Conservation (phyloP, 2,329 filamentous ascomycete species). For the Pestalotiopsis sp. region DNA sequence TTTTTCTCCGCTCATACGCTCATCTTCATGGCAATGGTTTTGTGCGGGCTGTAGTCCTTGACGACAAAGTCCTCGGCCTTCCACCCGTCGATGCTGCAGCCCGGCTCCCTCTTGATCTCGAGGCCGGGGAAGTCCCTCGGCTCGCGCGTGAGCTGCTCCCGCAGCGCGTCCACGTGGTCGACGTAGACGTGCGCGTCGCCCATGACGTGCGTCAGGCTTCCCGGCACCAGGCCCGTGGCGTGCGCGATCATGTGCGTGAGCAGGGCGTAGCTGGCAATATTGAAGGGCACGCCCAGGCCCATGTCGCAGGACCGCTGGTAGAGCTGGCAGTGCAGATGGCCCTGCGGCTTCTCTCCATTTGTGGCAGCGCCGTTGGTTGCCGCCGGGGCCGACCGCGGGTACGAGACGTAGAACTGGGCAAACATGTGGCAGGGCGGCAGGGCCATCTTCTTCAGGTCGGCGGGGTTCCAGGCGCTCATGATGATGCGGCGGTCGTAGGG, state of each 20-base stretch:
- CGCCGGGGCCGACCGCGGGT: conserved; percentile 38
- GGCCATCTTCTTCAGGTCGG: conserved; percentile 72
- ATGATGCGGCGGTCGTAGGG: conserved; percentile 92
- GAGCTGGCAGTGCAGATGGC: conserved; percentile 80
- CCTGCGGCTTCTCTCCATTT: conserved; percentile 43
- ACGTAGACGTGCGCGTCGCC: conserved; percentile 96
- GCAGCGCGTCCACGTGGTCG: conserved; percentile 87
- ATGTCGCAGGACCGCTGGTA: conserved; percentile 97
- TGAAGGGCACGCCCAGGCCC: conserved; percentile 96
- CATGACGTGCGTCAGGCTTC: conserved; percentile 91
- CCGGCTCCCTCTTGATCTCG: conserved; percentile 66
- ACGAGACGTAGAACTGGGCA: conserved; percentile 77
- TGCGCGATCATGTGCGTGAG: conserved; percentile 94
- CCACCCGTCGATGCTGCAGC: conserved; percentile 87
- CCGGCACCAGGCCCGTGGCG: conserved; percentile 80
- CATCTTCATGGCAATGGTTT: conserved; percentile 98
- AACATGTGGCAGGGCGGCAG: conserved; percentile 83
- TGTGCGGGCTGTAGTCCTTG: conserved; percentile 86
- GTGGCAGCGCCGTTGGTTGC: conserved; percentile 13
- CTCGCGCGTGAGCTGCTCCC: conserved; percentile 76
- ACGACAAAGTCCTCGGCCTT: conserved; percentile 84
- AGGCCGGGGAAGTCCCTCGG: conserved; percentile 80
- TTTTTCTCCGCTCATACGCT: conserved; percentile 64
- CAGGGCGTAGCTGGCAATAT: conserved; percentile 92
- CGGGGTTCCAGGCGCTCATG: conserved; percentile 92